Base-by-base conservation (phyloP, 2,329 filamentous ascomycete species). In the Cryphonectria carpinicola region DNA sequence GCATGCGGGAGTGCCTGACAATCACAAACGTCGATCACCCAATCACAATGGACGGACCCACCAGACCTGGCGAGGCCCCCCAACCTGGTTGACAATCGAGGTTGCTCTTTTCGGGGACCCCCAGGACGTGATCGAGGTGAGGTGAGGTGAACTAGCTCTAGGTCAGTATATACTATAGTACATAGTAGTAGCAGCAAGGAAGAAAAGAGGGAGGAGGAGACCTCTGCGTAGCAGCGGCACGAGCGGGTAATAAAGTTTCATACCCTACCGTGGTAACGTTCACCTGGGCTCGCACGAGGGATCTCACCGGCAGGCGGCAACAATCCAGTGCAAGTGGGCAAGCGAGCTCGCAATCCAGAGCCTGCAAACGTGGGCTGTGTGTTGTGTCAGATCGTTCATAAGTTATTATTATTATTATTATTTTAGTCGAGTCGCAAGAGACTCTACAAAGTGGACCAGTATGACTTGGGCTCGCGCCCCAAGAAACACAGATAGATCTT, bases 291-390 rank as follows among this genome's bases (percentile, higher is more conserved):
- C 49, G 63, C 63, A 61, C 70, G 43, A 25, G 28, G 14, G 63
- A 28, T 32, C 54, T 32, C 28, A 37, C 39, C 41, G 63, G 63
- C 63, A 65, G 43, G 70, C 63, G 49, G 63, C 8, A 19, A 35
- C 19, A 22, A 32, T 32, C 25, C 54, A 28, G 54, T 17, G 11
- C 54, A 28, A 49, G 46, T 11, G 46, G 46, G 46, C 46, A 49
- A 49, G 46, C 17, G 22, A 58, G 54, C 54, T 58, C 28, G 25
- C 54, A 56, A 43, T 37, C 39, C 61, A 49, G 61, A 69, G 65
- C 70, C 66, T 71, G 70, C 62, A 63, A 69, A 69, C 63, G 66
- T 54, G 56, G 63, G 37, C 41, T 49, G 6, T 49, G 43, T 49
- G 43, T 46, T 65, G 63, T 65, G 63, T 65, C 67, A 68, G 62